Base-by-base conservation (phyloP, 768 basidiomycete species). In the Chlorophyllum brunneum region DNA sequence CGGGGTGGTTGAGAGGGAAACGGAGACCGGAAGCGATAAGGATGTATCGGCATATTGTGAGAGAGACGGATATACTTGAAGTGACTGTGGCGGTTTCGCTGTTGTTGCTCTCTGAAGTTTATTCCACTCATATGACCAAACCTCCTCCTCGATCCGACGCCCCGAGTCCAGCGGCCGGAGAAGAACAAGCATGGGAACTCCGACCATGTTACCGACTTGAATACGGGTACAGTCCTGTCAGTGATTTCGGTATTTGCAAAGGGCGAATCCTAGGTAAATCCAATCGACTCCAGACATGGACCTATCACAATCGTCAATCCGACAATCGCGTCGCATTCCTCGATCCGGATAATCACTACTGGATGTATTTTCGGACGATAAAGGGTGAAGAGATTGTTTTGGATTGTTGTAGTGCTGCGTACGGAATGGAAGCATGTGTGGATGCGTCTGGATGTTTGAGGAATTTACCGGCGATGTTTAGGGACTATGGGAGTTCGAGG, bases 321-420 rank as follows among this genome's bases (percentile, higher is more conserved):
- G 44, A 59, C 5, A 58, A 51, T 1, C 63, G 70, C 26, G 40
- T 52, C 20, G 61, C 62, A 39, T 69, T 72, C 0, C 74, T 76
- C 42, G 69, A 76, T 54, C 72, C 75, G 0, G 50, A 70, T 30
- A 70, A 77, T 13, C 77, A 77, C 52, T 76, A 76, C 55, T 78
- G 76, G 75, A 64, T 78, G 8, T 80, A 75, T 54, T 77, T 79
- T 65, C 73, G 63, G 4, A 76, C 72, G 1, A 55, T 72, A 6
- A 57, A 65, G 1, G 76, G 74, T 2, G 67, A 76, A 38, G 68
- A 73, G 18, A 55, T 76, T 15, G 61, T 63, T 13, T 61, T 79
- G 9, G 75, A 79, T 43, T 66, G 67, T 39, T 51, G 54, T 20
- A 24, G 38, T 15, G 47, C 29, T 16, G n/a, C 33, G 5, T 55